Evolutionary conservation across 2,329 filamentous ascomycete genomes (phyloP), one percentile per base, ranked within the genome.

Genomic region (Colletotrichum paranaense): DNA sequence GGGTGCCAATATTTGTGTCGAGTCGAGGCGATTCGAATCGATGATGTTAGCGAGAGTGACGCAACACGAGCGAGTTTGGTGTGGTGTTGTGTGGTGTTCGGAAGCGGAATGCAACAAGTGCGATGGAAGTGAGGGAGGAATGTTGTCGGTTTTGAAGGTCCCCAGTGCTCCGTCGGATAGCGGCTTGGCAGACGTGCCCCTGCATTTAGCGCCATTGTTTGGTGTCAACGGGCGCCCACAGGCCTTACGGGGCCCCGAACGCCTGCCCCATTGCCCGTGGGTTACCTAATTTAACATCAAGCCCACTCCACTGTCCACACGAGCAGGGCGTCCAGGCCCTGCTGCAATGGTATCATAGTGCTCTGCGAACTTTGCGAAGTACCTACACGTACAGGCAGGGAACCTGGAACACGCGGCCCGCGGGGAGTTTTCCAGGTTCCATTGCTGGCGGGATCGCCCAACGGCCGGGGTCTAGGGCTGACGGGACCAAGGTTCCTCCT

Each of bases 121-220:
- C 28, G 14, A 35, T 4, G 35, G 32, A 38, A 22, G 4, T 26
- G 60, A 24, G 42, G 32, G 60, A 72, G 59, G 69, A 72, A 70
- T 65, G 67, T 64, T 65, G 53, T 16, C 68, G 46, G 55, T 70
- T 73, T 73, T 65, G 66, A 64, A 70, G 66, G 66, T 59, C 6
- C 52, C 52, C 55, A 24, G 35, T 55, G 28, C 42, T 19, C 49
- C 46, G 49, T 38, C 3, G 16, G 53, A 26, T 65, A 57, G 70
- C 60, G 70, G 59, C 70, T 73, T 73, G 67, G 67, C 70, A 70
- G 55, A 70, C 55, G 60, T 62, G 55, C 70, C 70, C 68, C 66
- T 73, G 70, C 70, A 73, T 62, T 46, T 63, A 56, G 67, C 52
- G 66, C 35, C 60, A 52, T 62, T 55, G 42, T 42, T 53, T 49